Evolutionary conservation across 2,329 filamentous ascomycete species (phyloP).

Genomic region (Xylariomycetidae sp.): DNA sequence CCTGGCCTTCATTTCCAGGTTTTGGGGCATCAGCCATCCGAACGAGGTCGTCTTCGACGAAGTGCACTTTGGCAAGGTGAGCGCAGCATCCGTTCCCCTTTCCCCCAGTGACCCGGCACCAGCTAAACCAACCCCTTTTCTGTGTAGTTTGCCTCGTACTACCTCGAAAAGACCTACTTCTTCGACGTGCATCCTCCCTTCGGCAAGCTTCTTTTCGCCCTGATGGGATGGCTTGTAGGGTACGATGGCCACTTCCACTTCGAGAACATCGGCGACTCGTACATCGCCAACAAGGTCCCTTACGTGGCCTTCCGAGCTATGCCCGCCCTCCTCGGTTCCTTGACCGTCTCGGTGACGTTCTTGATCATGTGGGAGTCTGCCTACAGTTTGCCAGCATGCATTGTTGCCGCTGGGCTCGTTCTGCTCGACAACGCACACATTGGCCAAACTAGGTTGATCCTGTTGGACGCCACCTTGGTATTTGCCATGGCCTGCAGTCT

Average conservation of each 20-base stretch:
- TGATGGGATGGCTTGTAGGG: conserved; percentile 95
- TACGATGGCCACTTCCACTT: conserved; percentile 97
- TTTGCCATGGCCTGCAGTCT: conserved; percentile 95
- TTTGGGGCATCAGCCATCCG: conserved; percentile 93
- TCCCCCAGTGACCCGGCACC: neutral
- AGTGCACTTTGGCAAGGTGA: conserved; percentile 98
- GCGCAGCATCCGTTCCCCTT: conserved; percentile 14
- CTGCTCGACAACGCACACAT: conserved; percentile 98
- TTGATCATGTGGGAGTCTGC: conserved; percentile 99
- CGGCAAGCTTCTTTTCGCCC: conserved; percentile 93
- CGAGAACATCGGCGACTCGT: conserved; percentile 98
- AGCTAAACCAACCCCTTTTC: conserved; percentile 8
- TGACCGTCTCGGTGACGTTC: conserved; percentile 92
- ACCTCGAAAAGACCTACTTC: conserved; percentile 96
- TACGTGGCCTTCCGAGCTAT: conserved; percentile 94
- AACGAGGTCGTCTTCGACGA: conserved; percentile 98
- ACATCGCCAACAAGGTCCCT: conserved; percentile 92
- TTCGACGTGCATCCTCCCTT: conserved; percentile 99
- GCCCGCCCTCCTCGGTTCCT: conserved; percentile 82
- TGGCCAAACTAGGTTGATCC: conserved; percentile 89
- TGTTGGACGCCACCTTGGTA: conserved; percentile 89
- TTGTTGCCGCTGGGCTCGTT: conserved; percentile 78
- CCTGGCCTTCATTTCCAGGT: conserved; percentile 84
- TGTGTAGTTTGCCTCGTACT: conserved; percentile 64
- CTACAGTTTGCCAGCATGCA: conserved; percentile 88